Percentiles rank a stretch among this genome's conserved stretches.
These are phyloP conservation scores for Pythium utonaiense DNA, from an alignment of 352 stramenopile genomes.

Conservation along the genomic window DNA sequence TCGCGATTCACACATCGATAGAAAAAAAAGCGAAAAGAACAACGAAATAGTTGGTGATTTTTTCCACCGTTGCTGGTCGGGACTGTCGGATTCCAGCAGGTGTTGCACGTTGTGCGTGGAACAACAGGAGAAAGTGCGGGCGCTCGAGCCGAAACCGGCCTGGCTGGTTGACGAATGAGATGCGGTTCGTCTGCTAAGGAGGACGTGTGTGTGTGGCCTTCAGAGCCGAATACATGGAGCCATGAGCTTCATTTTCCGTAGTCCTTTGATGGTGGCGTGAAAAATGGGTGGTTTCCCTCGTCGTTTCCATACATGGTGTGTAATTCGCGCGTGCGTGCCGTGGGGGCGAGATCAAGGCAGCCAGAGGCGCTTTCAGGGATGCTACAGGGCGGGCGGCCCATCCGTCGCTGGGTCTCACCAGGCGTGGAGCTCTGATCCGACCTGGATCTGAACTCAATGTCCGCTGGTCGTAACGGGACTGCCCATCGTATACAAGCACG, in stretches of 20 bases:
- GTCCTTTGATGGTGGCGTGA: not conserved
- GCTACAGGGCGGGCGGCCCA: not conserved
- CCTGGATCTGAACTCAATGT: not conserved
- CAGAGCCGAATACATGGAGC: not conserved
- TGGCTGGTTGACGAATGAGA: not conserved
- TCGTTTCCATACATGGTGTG: not conserved
- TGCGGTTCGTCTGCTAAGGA: conserved; percentile 6
- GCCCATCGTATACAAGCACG: not conserved
- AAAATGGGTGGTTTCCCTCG: not conserved
- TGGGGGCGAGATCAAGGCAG: not conserved
- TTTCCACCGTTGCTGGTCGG: not conserved
- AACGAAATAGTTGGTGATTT: not conserved
- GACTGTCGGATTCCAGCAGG: not conserved
- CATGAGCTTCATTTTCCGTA: not conserved
- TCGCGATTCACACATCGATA: conserved; percentile 17
- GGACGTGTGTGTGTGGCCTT: not conserved
- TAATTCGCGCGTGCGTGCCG: not conserved
- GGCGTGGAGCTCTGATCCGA: not conserved
- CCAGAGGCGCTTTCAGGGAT: not conserved
- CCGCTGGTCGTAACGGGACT: not conserved
- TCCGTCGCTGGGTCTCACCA: not conserved
- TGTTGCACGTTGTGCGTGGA: not conserved
- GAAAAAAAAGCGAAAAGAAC: not conserved
- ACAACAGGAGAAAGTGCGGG: not conserved
- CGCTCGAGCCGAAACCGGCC: conserved; percentile 1